A percentile compares a stretch with the other conserved stretches of the same genome.
Evolutionary conservation across 2,329 filamentous ascomycete species (phyloP).

Genomic region (Dactylonectria estremocensis): DNA sequence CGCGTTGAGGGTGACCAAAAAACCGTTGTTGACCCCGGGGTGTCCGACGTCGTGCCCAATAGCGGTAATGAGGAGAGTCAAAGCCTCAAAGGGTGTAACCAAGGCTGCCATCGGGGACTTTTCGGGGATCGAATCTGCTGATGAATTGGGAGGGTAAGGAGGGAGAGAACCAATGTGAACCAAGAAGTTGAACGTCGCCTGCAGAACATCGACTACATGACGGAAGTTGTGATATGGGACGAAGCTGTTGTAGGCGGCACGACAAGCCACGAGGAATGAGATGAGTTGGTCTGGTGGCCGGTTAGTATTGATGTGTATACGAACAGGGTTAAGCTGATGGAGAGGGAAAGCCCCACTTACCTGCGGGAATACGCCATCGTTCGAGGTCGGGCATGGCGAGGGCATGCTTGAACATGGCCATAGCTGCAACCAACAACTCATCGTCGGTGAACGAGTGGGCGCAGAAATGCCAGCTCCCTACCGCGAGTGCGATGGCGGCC

Average conservation of each 20-base stretch:
- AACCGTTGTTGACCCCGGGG: constrained; percentile 98
- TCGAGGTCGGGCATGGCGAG: constrained; percentile 86
- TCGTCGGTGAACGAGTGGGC: constrained; percentile 93
- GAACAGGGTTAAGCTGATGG: constrained; percentile 7
- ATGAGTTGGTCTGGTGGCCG: constrained; percentile 79
- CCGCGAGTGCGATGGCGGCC: constrained; percentile 74
- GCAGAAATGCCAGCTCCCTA: constrained; percentile 89
- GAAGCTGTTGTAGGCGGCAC: constrained; percentile 95
- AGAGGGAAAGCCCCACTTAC: constrained; percentile 64
- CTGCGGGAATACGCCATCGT: constrained; percentile 83
- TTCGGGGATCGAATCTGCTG: constrained; percentile 49
- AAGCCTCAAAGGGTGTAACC: constrained; percentile 87
- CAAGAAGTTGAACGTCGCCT: constrained; percentile 93
- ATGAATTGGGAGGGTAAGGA: constrained; percentile 68
- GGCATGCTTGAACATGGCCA: constrained; percentile 91
- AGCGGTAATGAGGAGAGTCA: constrained; percentile 93
- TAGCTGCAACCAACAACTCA: constrained; percentile 88
- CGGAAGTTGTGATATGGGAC: constrained; percentile 99
- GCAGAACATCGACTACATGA: constrained; percentile 95
- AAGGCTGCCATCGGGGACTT: constrained; percentile 80
- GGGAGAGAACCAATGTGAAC: constrained; percentile 84
- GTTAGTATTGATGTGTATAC: constrained; percentile 56
- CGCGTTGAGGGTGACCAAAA: constrained; percentile 91
- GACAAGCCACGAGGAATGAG: constrained; percentile 88
- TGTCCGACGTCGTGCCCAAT: constrained; percentile 98